phyloP scores from a whole-genome alignment of 768 basidiomycete species.

The Holtermanniella nyarrowii region DNA sequence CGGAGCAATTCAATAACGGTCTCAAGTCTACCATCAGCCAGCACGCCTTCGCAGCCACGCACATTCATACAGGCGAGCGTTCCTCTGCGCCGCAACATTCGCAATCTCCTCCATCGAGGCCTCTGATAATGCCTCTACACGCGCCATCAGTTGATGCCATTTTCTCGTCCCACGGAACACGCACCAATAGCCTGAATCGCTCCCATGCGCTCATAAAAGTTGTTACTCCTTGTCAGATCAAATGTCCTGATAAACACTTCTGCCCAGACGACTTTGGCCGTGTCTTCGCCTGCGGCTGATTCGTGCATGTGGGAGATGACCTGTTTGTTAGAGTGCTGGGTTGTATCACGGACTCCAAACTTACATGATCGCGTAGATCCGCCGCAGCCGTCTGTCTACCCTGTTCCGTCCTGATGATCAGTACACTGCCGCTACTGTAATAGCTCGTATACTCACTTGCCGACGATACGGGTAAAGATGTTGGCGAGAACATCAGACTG shows the following conservation, averaged over 20 bases:
- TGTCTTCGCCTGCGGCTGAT: conserved; percentile 25
- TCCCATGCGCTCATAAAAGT: conserved; percentile 26
- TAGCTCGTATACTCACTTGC: conserved; percentile 14
- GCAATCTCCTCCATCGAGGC: conserved; percentile 29
- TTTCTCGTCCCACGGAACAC: background rate
- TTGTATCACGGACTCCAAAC: background rate
- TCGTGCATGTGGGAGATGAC: conserved; percentile 15
- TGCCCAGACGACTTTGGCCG: conserved; percentile 25
- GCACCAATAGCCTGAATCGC: conserved; percentile 27
- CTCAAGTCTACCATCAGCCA: conserved; percentile 52
- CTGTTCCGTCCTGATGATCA: conserved; percentile 58
- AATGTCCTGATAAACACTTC: conserved; percentile 30
- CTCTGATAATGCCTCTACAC: conserved; percentile 24
- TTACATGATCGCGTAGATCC: conserved; percentile 24
- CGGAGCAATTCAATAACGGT: conserved; percentile 77
- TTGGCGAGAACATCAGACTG: conserved; percentile 31
- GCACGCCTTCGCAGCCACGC: background rate
- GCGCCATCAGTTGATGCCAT: too few relatives aligned
- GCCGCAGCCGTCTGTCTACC: conserved; percentile 55
- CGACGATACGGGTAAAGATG: conserved; percentile 26
- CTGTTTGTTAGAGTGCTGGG: background rate
- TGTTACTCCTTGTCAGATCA: conserved; percentile 32
- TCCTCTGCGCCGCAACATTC: conserved; percentile 25
- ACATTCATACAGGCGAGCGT: conserved; percentile 31
- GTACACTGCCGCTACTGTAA: conserved; percentile 30